A percentile compares a stretch with the other conserved stretches of the same genome.
These are phyloP conservation scores for Teratosphaeria nubilosa DNA, from an alignment of 2,329 filamentous ascomycete genomes.

Conservation along the genomic window DNA sequence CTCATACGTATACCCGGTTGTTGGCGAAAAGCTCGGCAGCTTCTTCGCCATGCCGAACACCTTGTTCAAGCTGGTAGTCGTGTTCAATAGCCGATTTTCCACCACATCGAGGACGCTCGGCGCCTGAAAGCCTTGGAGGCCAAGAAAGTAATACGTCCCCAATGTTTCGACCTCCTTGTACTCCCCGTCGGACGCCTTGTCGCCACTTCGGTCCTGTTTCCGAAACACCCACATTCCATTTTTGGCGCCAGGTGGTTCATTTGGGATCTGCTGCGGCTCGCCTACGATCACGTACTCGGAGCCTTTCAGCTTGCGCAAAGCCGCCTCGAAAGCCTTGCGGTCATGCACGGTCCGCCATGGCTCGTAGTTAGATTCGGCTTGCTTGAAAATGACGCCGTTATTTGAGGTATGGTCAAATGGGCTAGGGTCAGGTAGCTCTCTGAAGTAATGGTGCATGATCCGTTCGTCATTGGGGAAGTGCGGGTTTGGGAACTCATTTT, in stretches of 20 bases:
- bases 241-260: conserved; percentile 20
- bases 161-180: conserved; percentile 31
- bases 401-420: conserved; percentile 49
- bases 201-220: conserved; percentile 44
- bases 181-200: conserved; percentile 18
- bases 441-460: conserved; percentile 50
- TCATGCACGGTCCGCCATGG: conserved; percentile 43
- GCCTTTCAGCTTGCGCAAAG: conserved; percentile 45
- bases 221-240: conserved; percentile 51
- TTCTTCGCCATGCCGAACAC: conserved; percentile 44
- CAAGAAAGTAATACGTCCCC: conserved; percentile 52
- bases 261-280: conserved; percentile 43
- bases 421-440: conserved; percentile 45
- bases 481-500: conserved; percentile 5
- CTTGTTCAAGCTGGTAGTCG: conserved; percentile 46
- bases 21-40: conserved; percentile 48
- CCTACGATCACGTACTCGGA: conserved; percentile 50
- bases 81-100: conserved; percentile 41
- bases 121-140: conserved; percentile 51
- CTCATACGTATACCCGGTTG: conserved; percentile 49
- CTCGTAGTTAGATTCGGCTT: conserved; percentile 40
- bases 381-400: conserved; percentile 47
- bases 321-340: conserved; percentile 46
- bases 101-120: conserved; percentile 51
- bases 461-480: conserved; percentile 27